phyloP scores from a whole-genome alignment of 2,329 filamentous ascomycete genomes.

The Ceratocystis cubensis region DNA sequence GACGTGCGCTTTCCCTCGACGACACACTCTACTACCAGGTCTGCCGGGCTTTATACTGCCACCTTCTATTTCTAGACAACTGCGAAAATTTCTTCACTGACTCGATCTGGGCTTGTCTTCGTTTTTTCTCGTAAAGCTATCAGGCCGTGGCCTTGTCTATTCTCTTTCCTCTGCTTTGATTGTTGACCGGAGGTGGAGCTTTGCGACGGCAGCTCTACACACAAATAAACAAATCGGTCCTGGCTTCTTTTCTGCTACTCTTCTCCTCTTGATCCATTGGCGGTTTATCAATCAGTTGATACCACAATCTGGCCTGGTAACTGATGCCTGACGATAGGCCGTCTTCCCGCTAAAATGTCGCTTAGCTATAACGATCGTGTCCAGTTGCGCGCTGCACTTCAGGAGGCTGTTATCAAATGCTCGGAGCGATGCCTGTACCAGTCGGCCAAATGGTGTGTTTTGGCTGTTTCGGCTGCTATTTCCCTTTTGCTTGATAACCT shows the following conservation, averaged over 20 bases:
- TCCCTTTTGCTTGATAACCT: slow-evolving; percentile 20
- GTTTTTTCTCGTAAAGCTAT: neutral
- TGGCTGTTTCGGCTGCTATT: slow-evolving; percentile 7
- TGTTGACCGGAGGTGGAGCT: neutral
- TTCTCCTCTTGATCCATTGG: no score
- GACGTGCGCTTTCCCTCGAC: neutral
- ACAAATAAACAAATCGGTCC: neutral
- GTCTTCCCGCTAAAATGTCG: slow-evolving; percentile 14
- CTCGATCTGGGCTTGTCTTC: neutral
- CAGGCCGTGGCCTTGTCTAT: neutral
- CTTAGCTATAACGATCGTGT: slow-evolving; percentile 18
- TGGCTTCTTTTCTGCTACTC: neutral
- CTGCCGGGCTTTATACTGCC: neutral
- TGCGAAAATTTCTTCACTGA: neutral
- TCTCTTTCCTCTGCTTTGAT: neutral
- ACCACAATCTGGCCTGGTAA: neutral
- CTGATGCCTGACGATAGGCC: neutral
- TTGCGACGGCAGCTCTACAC: neutral
- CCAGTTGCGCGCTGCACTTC: slow-evolving; percentile 49
- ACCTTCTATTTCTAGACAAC: neutral
- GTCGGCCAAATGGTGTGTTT: slow-evolving; percentile 76
- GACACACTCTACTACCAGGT: neutral
- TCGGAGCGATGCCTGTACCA: slow-evolving; percentile 93
- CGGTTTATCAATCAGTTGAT: neutral
- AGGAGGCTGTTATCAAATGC: slow-evolving; percentile 78